Evolutionary conservation across 805 yeast species (phyloP).

Genomic region (Clavispora carvajalis): DNA sequence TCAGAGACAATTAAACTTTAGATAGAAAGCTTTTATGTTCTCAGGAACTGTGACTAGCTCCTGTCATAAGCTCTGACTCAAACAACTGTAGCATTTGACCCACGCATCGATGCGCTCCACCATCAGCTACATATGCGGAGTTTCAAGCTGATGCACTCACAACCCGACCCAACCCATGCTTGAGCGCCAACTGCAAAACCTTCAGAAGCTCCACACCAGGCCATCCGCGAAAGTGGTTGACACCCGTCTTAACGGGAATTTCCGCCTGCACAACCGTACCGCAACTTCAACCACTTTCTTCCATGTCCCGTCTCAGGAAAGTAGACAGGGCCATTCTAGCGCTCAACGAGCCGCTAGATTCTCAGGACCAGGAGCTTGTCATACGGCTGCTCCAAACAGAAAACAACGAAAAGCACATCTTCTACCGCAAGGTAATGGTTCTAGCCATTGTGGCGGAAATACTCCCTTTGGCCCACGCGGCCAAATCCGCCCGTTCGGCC

Average conservation of each 20-base stretch:
- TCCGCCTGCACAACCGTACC: neutral
- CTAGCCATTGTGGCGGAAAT: conserved; percentile 11
- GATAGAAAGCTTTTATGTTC: too few species aligned
- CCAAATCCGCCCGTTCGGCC: neutral
- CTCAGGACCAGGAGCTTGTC: conserved; percentile 21
- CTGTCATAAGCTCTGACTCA: too few species aligned
- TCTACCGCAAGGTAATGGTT: conserved; percentile 8
- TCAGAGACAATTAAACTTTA: too few species aligned
- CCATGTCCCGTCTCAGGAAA: conserved; percentile 19
- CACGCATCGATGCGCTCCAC: too few species aligned
- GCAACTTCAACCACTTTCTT: neutral
- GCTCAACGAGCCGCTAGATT: conserved; percentile 14
- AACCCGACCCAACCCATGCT: too few species aligned
- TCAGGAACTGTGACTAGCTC: too few species aligned
- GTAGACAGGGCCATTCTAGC: conserved; percentile 19
- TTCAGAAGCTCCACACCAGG: too few species aligned
- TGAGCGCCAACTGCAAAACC: too few species aligned
- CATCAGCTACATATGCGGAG: too few species aligned
- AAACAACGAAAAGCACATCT: conserved; percentile 10
- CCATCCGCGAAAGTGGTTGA: too few species aligned
- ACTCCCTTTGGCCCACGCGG: conserved; percentile 12
- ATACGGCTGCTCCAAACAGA: conserved; percentile 11
- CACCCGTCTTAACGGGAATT: neutral
- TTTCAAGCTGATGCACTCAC: too few species aligned
- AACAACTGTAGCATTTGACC: too few species aligned